A percentile compares a stretch with the other conserved stretches of the same genome.
Conservation (phyloP, 305 asterid species). For the Solanum aculeatissimum region DNA sequence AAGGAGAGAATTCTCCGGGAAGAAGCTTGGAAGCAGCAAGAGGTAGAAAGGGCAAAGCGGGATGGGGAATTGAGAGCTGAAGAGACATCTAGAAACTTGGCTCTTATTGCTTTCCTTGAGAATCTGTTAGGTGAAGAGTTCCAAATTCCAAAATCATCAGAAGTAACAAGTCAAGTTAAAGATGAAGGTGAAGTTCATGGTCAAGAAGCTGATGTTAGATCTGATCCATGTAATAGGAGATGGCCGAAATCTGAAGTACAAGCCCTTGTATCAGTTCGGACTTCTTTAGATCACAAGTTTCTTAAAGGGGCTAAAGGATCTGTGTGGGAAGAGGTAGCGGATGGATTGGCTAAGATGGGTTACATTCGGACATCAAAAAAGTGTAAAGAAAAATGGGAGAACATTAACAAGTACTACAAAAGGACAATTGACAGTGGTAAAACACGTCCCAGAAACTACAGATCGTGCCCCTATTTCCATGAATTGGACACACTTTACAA, state of each 20-base stretch:
- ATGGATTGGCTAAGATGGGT: conserved; percentile 41
- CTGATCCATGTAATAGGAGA: conserved; percentile 19
- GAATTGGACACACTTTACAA: conserved; percentile 8
- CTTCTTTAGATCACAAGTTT: conserved; percentile 39
- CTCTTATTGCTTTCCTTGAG: conserved; percentile 7
- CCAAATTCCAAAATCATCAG: conserved; percentile 3
- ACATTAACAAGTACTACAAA: conserved; percentile 60
- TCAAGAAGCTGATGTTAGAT: background rate
- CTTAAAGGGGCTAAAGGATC: conserved; percentile 56
- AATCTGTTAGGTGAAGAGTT: conserved; percentile 4
- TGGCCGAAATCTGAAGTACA: conserved; percentile 66
- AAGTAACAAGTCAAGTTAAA: conserved; percentile 7
- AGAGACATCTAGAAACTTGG: conserved; percentile 3
- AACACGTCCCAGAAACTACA: conserved; percentile 36
- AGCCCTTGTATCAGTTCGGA: conserved; percentile 37
- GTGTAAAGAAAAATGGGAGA: conserved; percentile 82
- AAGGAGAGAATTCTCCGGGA: conserved; percentile 42
- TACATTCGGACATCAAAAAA: conserved; percentile 50
- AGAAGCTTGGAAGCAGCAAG: conserved; percentile 59
- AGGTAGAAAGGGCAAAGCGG: conserved; percentile 35
- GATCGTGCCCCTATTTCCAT: conserved; percentile 50
- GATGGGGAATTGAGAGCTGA: conserved; percentile 37
- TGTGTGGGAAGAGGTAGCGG: conserved; percentile 61
- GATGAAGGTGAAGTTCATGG: conserved; percentile 16
- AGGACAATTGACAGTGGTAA: conserved; percentile 46